Percentiles rank a stretch among this genome's conserved stretches.
Evolutionary conservation across 2,329 filamentous ascomycete genomes (phyloP).

Genomic region (Phoma sp.): DNA sequence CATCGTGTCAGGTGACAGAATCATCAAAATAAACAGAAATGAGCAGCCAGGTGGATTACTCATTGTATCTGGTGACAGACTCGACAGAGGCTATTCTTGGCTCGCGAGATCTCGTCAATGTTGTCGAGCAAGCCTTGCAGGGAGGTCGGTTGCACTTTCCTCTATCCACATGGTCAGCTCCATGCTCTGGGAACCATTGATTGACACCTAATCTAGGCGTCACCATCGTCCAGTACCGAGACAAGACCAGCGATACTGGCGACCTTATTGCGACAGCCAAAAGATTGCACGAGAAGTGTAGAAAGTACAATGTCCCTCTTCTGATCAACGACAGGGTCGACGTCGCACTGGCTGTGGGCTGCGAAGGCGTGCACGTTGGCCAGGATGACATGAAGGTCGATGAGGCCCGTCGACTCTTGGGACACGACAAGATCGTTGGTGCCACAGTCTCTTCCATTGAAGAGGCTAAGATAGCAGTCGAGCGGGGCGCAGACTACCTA

Average conservation of each 20-base stretch:
- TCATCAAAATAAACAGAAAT: slow-evolving; percentile 41
- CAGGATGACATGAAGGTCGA: slow-evolving; percentile 85
- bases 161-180: background rate
- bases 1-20: background rate
- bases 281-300: slow-evolving; percentile 73
- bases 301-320: slow-evolving; percentile 72
- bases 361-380: slow-evolving; percentile 91
- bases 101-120: slow-evolving; percentile 68
- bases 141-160: slow-evolving; percentile 62
- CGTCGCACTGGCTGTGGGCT: slow-evolving; percentile 82
- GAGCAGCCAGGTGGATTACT: slow-evolving; percentile 68
- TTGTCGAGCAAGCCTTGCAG: slow-evolving; percentile 76
- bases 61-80: slow-evolving; percentile 90
- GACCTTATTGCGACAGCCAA: slow-evolving; percentile 72
- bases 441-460: slow-evolving; percentile 78
- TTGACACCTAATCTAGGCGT: slow-evolving; percentile 56
- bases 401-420: slow-evolving; percentile 74
- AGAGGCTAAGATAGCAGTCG: slow-evolving; percentile 75
- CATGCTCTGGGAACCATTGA: background rate
- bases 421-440: slow-evolving; percentile 80
- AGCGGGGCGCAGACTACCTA: slow-evolving; percentile 84
- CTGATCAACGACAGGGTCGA: slow-evolving; percentile 94
- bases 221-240: slow-evolving; percentile 86
- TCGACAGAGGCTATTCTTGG: slow-evolving; percentile 86
- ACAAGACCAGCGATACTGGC: slow-evolving; percentile 80